Conservation (phyloP, 352 stramenopile species). For the Blastocystis sp. region DNA sequence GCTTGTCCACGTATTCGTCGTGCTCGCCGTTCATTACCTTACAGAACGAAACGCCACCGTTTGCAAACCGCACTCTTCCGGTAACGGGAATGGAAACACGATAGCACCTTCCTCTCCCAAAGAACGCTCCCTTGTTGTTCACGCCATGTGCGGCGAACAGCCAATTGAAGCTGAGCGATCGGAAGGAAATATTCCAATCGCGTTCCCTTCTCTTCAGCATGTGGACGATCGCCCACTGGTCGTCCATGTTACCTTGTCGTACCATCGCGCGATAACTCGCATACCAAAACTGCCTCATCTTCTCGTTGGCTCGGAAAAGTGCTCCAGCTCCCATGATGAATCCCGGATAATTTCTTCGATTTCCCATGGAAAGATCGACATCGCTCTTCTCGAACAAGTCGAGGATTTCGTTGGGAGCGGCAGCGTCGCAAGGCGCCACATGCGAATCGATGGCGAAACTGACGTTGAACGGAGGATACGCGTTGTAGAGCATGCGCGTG, state of each 20-base stretch:
- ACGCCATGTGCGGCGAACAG: slow-evolving; percentile 11
- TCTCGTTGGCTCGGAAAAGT: not conserved
- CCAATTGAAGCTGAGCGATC: slow-evolving; percentile 17
- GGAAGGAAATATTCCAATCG: not conserved
- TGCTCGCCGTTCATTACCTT: slow-evolving; percentile 1
- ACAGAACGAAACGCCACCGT: not conserved
- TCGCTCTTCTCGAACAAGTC: not conserved
- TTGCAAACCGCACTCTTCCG: not conserved
- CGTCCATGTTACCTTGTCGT: not conserved
- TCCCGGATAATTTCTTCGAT: not conserved
- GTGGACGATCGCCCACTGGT: not conserved
- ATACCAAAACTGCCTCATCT: not conserved
- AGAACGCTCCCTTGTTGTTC: not conserved
- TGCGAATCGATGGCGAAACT: not conserved
- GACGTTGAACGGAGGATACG: not conserved
- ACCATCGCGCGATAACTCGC: not conserved
- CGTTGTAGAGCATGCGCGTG: not conserved
- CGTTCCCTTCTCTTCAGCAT: not conserved
- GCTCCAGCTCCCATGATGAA: not conserved
- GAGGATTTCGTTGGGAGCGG: not conserved
- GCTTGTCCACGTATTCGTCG: not conserved
- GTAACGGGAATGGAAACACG: not conserved
- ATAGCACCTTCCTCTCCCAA: not conserved
- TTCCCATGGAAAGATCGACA: not conserved
- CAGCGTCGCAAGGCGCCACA: not conserved